Percentiles rank a stretch among this genome's conserved stretches.
These are phyloP conservation scores for Epipyxis sp. DNA, from an alignment of 108 stramenopile genomes.

Conservation along the genomic window DNA sequence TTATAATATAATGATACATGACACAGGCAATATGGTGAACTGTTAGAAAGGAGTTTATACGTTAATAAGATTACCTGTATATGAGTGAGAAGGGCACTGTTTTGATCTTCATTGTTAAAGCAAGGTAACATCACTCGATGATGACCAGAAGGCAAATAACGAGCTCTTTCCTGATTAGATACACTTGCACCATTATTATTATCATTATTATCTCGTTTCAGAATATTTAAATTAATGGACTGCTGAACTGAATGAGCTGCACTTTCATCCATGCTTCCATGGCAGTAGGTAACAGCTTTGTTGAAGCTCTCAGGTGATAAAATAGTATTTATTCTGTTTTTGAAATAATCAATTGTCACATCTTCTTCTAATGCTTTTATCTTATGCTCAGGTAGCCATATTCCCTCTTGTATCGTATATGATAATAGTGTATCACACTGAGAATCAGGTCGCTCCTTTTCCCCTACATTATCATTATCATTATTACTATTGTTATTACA, in stretches of 20 bases:
- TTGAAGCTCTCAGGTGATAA: neutral
- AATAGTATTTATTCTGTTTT: neutral
- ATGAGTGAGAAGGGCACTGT: conserved; percentile 2
- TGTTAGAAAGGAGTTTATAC: no score
- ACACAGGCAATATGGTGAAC: no score
- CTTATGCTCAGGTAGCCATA: neutral
- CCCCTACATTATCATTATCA: neutral
- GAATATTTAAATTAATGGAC: no score
- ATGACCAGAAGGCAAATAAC: neutral
- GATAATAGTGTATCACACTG: neutral
- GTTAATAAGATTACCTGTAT: conserved; percentile 1
- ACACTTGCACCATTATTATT: no score
- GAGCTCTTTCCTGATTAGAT: neutral
- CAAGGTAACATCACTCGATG: neutral
- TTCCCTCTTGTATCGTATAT: neutral
- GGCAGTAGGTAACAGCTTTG: neutral
- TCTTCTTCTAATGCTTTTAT: neutral
- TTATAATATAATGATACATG: no score
- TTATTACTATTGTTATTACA: neutral
- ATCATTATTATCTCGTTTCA: no score
- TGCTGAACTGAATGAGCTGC: no score
- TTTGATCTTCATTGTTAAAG: conserved; percentile 1
- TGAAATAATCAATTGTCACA: neutral
- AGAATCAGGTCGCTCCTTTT: neutral
- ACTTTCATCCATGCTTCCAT: no score